Evolutionary conservation across 2,329 filamentous ascomycete genomes (phyloP), one percentile per base, ranked within the genome.

Genomic region (Apiospora rasikravindrae): DNA sequence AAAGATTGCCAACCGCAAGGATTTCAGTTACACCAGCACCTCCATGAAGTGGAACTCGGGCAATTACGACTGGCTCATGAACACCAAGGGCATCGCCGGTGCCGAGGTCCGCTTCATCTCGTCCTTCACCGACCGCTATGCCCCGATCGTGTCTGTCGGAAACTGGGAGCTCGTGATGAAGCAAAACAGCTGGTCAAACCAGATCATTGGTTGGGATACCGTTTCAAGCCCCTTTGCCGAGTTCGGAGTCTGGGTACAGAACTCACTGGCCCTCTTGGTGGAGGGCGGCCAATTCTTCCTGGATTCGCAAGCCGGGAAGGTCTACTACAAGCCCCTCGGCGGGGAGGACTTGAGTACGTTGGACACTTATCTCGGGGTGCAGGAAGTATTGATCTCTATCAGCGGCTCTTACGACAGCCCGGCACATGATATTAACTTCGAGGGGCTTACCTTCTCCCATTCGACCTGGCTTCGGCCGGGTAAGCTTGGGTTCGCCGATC

Each of bases 21-120:
- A 68, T 40, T 68, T 68, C 26, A 68, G 26, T 8, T 68, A 45
- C n/a, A 68, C 66, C 11, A 47, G 26, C 40, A 68, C 66, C 5
- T 68, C 66, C 8, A 68, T 68, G 66, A 68, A 19, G 16, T 68
- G 66, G 66, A 68, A 26, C n/a, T 45, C 66, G 24, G 40, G 40
- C 26, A 68, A 3, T 14, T 68, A 68, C 42, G 66, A 68, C 44
- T 68, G 66, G 66, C 66, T 68, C 40, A 45, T 29, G 40, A 47
- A 26, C 40, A 68, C 66, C n/a, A 13, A 68, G 24, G 66, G 66
- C 1, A 45, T 68, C 14, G 40, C 40, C 0, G 66, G 44, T n/a
- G 66, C 66, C n/a, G 66, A 68, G 26, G 44, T 68, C 40, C 66
- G 66, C 44, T 68, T 68, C 66, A 68, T 68, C 13, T 45, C 40